These are phyloP conservation scores for Hemileccinum rubropunctum DNA, from an alignment of 768 basidiomycete genomes.

Conservation along the genomic window DNA sequence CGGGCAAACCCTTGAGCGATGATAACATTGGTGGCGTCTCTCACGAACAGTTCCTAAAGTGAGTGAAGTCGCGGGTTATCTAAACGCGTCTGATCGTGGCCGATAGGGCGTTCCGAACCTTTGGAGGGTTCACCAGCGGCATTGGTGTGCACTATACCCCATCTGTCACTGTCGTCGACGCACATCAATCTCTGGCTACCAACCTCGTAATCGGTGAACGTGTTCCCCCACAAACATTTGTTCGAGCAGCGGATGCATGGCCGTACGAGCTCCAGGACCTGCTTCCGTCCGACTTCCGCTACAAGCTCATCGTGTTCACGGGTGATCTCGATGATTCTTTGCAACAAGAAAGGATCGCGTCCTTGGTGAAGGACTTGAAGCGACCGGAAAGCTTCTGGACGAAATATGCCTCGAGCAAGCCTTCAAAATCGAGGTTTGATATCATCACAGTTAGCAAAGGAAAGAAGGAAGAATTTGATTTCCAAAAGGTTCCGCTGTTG, in stretches of 20 bases:
- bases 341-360: conserved; percentile 24
- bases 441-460: conserved; percentile 27
- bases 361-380: conserved; percentile 29
- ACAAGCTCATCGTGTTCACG: conserved; percentile 46
- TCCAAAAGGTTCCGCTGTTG: conserved; percentile 29
- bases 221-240: conserved; percentile 44
- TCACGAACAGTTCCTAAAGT: conserved; percentile 47
- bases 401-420: conserved; percentile 18
- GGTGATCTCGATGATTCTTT: conserved; percentile 31
- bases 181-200: conserved; percentile 36
- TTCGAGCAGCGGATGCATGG: conserved; percentile 45
- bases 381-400: conserved; percentile 25
- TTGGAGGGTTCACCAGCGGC: conserved; percentile 46
- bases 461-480: conserved; percentile 34
- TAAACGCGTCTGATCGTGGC: not conserved
- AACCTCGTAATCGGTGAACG: conserved; percentile 50
- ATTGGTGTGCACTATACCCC: conserved; percentile 49
- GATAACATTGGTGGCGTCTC: conserved; percentile 36
- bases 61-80: conserved; percentile 4
- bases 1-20: conserved; percentile 45
- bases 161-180: conserved; percentile 35
- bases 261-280: conserved; percentile 51
- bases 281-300: conserved; percentile 45
- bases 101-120: conserved; percentile 42
- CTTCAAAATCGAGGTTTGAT: conserved; percentile 31